Conservation (phyloP, 2,329 filamentous ascomycete species). For the Diaporthe amygdali region DNA sequence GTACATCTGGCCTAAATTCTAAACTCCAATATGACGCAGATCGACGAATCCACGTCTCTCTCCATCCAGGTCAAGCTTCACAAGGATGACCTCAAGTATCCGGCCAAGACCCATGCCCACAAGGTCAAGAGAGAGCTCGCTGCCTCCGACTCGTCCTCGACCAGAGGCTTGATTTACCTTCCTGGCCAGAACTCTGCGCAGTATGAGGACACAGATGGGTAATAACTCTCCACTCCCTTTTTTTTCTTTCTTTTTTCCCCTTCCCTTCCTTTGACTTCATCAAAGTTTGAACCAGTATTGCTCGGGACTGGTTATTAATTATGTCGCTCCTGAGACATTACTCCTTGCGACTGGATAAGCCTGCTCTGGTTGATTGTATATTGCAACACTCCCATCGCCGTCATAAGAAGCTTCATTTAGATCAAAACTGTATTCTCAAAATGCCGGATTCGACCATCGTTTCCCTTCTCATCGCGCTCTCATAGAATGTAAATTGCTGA, state of each 20-base stretch:
- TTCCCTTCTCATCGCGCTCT: background rate
- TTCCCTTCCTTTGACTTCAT: too few species aligned
- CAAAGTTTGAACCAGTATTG: background rate
- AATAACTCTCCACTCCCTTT: background rate
- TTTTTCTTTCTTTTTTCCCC: background rate
- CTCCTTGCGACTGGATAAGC: background rate
- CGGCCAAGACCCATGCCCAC: slow-evolving; percentile 62
- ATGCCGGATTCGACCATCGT: background rate
- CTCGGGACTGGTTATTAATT: background rate
- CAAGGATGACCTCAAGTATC: slow-evolving; percentile 5
- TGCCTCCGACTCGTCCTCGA: slow-evolving; percentile 32
- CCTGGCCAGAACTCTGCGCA: slow-evolving; percentile 54
- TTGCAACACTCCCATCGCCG: background rate
- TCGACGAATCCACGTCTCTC: background rate
- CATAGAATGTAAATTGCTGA: background rate
- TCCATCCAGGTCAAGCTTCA: background rate
- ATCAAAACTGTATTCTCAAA: background rate
- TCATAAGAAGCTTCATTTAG: background rate
- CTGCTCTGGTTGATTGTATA: background rate
- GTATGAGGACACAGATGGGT: slow-evolving; percentile 63
- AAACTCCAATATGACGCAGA: background rate
- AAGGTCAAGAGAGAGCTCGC: slow-evolving; percentile 59
- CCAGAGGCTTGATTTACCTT: slow-evolving; percentile 56
- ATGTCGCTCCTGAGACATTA: background rate
- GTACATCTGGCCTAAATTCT: background rate